Conservation (phyloP, 2,329 filamentous ascomycete genomes). For the Xylariaceae sp. region DNA sequence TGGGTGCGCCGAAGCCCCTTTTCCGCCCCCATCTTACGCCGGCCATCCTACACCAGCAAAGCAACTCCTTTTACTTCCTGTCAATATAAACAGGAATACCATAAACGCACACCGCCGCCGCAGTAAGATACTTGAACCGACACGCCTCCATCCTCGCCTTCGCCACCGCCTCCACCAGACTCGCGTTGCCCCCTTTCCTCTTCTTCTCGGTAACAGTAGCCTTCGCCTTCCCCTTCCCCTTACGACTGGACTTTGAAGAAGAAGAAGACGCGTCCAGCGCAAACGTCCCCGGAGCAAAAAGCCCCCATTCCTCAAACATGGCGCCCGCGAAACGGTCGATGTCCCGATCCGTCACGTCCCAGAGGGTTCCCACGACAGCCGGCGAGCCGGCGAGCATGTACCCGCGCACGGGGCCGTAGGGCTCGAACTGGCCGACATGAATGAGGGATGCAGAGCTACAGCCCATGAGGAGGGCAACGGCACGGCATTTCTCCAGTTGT, state of each 20-base stretch:
- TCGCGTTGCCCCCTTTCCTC: slow-evolving; percentile 37
- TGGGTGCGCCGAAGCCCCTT: neutral
- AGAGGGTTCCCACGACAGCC: slow-evolving; percentile 85
- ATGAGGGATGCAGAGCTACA: slow-evolving; percentile 80
- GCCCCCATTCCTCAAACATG: slow-evolving; percentile 80
- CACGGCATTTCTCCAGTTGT: slow-evolving; percentile 66
- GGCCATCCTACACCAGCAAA: neutral
- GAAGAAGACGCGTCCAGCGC: slow-evolving; percentile 31
- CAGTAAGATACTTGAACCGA: slow-evolving; percentile 84
- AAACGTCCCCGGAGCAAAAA: slow-evolving; percentile 50
- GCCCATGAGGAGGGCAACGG: slow-evolving; percentile 85
- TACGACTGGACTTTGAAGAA: slow-evolving; percentile 11
- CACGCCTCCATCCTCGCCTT: slow-evolving; percentile 70
- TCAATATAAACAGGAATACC: slow-evolving; percentile 84
- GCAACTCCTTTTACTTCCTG: slow-evolving; percentile 19
- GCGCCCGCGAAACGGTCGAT: slow-evolving; percentile 86
- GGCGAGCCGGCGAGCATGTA: slow-evolving; percentile 86
- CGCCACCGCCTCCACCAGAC: slow-evolving; percentile 75
- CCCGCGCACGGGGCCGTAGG: slow-evolving; percentile 83
- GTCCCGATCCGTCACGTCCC: slow-evolving; percentile 97
- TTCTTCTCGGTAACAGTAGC: neutral
- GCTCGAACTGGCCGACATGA: slow-evolving; percentile 82
- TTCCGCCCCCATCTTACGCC: neutral
- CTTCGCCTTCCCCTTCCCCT: slow-evolving; percentile 24
- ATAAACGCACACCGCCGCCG: slow-evolving; percentile 89